These are phyloP conservation scores for Penicillium desertorum DNA, from an alignment of 495 filamentous ascomycete species.

Conservation along the genomic window DNA sequence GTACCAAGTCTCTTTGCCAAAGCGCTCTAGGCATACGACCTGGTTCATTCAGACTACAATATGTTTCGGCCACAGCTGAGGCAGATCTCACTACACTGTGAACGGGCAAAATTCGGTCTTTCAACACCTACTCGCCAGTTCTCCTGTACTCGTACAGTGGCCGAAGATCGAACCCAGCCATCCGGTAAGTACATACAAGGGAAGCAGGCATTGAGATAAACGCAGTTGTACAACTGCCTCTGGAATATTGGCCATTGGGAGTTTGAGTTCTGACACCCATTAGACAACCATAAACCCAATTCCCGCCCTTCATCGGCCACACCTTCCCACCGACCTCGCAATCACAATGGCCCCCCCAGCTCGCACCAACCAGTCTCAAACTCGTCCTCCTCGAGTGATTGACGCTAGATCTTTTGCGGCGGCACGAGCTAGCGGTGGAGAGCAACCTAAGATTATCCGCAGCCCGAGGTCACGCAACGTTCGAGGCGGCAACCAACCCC, in stretches of 20 bases:
- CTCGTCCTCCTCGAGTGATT: constrained; percentile 35
- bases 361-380: constrained; percentile 19
- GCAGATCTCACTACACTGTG: constrained; percentile 21
- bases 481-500: constrained; percentile 20
- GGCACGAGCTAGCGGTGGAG: constrained; percentile 23
- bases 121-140: constrained; percentile 30
- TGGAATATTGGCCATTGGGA: background rate
- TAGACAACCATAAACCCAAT: constrained; percentile 1
- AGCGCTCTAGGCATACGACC: constrained; percentile 9
- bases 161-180: constrained; percentile 23
- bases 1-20: constrained; percentile 9
- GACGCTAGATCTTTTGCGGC: constrained; percentile 47
- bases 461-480: constrained; percentile 29
- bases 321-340: constrained; percentile 18
- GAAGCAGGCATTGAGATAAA: background rate
- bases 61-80: constrained; percentile 38
- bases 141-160: constrained; percentile 27
- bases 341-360: constrained; percentile 26
- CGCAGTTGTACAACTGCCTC: background rate
- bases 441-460: constrained; percentile 38
- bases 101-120: constrained; percentile 18
- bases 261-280: background rate
- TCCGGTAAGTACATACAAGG: constrained; percentile 27
- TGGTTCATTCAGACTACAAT: constrained; percentile 8
- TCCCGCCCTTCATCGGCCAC: constrained; percentile 2